Base-by-base conservation (phyloP, 2,329 filamentous ascomycete species). In the Didymella glomerata region DNA sequence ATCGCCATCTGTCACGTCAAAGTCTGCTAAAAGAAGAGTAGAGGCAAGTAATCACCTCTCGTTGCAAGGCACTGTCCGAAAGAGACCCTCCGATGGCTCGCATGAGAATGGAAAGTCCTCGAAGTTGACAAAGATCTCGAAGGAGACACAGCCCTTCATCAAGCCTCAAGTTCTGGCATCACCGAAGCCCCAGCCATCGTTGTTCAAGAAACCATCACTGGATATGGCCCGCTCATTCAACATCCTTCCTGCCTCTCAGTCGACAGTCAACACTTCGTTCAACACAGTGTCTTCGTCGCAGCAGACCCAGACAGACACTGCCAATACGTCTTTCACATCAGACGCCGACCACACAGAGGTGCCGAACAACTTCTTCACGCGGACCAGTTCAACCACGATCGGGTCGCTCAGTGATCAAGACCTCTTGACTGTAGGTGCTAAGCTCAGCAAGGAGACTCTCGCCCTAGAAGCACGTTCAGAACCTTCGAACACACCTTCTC, bases 21-120 rank as follows among this genome's bases (percentile, higher is more conserved):
- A 59, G 24, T 64, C 72, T 13, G 63, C 63, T 11, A 53, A 62
- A 42, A 55, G 67, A 52, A 65, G 65, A 32, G 54, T 59, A 14
- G 61, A 73, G 65, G 68, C 71, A 67, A 75, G 70, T 70, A 61
- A 60, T 14, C 64, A 56, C 50, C 48, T 68, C 47, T 66, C 58
- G 16, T 66, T 62, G 24, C 52, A 57, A 30, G 34, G 60, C 41
- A 57, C 30, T 14, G 42, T 50, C 4, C 68, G 53, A 28, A 76
- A 76, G 45, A 61, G 72, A 38, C 54, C 60, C 8, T 72, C 61
- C 7, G 62, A 71, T 20, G 54, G 61, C 42, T 69, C 56, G 9
- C 47, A 51, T 48, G 61, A 61, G 10, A 61, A 62, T 59, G 64
- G 49, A 24, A 67, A 46, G n/a, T 66, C 71, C 6, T 60, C 67